A percentile compares a stretch with the other conserved stretches of the same genome.
Evolutionary conservation across 345 rosid genomes (phyloP).

Genomic region (Anastatica hierochuntica): DNA sequence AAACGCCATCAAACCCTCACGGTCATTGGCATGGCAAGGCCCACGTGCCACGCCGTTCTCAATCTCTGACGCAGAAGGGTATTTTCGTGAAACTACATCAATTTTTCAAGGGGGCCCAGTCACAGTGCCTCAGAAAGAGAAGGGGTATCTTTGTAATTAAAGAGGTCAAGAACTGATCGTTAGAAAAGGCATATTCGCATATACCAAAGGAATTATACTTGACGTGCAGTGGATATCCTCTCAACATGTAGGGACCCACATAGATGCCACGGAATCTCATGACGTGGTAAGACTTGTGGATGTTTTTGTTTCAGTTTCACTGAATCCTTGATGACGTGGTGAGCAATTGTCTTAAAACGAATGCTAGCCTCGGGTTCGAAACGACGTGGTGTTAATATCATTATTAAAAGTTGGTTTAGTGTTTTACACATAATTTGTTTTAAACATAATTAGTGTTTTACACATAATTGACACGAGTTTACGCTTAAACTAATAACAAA

Average conservation of each 20-base stretch:
- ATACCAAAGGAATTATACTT: constrained; percentile 23
- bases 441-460: too few relatives aligned
- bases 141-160: constrained; percentile 2
- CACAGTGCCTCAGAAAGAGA: background rate
- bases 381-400: constrained; percentile 9
- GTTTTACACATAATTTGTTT: too few relatives aligned
- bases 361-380: constrained; percentile 16
- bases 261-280: constrained; percentile 7
- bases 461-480: too few relatives aligned
- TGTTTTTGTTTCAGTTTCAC: background rate
- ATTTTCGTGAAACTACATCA: background rate
- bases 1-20: background rate
- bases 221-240: constrained; percentile 27
- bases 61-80: constrained; percentile 13
- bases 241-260: constrained; percentile 18
- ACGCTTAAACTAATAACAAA: too few relatives aligned
- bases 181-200: constrained; percentile 26
- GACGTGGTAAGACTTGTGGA: constrained; percentile 18
- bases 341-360: too few relatives aligned
- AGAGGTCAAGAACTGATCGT: too few relatives aligned
- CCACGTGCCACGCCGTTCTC: constrained; percentile 8
- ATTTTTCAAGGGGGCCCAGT: background rate
- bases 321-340: too few relatives aligned
- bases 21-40: background rate
- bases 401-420: too few relatives aligned